Base-by-base conservation (phyloP, 2,329 filamentous ascomycete species). In the Ascochyta koolunga region DNA sequence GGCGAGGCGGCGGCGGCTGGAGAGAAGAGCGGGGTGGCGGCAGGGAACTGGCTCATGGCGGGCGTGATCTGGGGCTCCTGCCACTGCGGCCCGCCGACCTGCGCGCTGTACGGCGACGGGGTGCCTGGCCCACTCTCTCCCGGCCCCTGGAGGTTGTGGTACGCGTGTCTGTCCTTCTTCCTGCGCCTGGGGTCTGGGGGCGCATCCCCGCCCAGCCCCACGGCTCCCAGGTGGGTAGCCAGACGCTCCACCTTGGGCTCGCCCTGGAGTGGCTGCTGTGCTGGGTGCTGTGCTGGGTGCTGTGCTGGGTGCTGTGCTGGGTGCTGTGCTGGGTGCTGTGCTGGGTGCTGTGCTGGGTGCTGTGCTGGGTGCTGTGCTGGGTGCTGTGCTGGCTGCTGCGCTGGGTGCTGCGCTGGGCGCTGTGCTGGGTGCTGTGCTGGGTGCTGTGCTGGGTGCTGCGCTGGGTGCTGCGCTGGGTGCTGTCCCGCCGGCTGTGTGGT, bases 101-200 rank as follows among this genome's bases (percentile, higher is more conserved):
- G 60, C 11, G 71, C 66, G 25, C 66, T 60, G 73, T 85, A 89
- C 64, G 84, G 82, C 24, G 81, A 76, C 8, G 83, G 80, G 9
- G 81, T 78, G 16, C 83, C 84, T 10, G 42, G 80, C 78, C 83
- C 86, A 29, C 86, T 86, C 5, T 81, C 81, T 15, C 82, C 81
- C 11, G 87, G 82, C 19, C 89, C 86, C 61, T 93, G 91, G 47
- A 98, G 85, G 33, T 86, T 88, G 75, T 98, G 93, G 75, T 96
- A 90, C 60, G 93, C 93, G 77, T 98, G 93, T 55, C 91, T 86
- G 73, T 97, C 89, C 83, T 96, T 97, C 86, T 96, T 98, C 82
- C 93, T 91, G 75, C 82, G 64, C 53, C 86, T 78, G 62, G 74
- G 74, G 54, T 74, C 75, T 60, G 74, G 74, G 55, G 74, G 74